A percentile compares a stretch with the other conserved stretches of the same genome.
phyloP scores from a whole-genome alignment of 768 basidiomycete genomes.

The Russula virescens region DNA sequence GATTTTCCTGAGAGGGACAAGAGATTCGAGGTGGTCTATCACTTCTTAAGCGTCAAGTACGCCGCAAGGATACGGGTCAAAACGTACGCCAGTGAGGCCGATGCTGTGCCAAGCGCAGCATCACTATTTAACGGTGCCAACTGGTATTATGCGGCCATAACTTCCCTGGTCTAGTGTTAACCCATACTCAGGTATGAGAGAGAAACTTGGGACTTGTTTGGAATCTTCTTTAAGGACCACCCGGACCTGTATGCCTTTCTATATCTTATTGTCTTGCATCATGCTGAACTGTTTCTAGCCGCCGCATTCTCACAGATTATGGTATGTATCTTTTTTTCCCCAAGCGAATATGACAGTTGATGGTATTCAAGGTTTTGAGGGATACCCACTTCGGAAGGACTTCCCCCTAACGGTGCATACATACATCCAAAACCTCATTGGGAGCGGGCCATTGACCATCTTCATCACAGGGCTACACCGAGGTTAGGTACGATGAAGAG shows the following conservation, averaged over 20 bases:
- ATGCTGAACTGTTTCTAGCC: slow-evolving; percentile 41
- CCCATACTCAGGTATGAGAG: slow-evolving; percentile 73
- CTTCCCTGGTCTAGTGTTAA: slow-evolving; percentile 5
- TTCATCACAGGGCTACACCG: slow-evolving; percentile 82
- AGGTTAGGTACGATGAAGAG: slow-evolving; percentile 97
- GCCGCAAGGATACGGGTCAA: slow-evolving; percentile 91
- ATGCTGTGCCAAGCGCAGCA: slow-evolving; percentile 79
- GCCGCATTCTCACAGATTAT: slow-evolving; percentile 97
- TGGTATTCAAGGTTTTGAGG: slow-evolving; percentile 71
- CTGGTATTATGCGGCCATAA: slow-evolving; percentile 49
- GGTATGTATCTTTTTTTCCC: slow-evolving; percentile 41
- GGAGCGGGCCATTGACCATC: slow-evolving; percentile 1
- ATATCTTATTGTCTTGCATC: not conserved
- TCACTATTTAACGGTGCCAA: slow-evolving; percentile 87
- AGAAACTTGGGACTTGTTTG: slow-evolving; percentile 97
- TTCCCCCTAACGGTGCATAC: slow-evolving; percentile 92
- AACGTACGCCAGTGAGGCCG: slow-evolving; percentile 92
- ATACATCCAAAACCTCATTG: not conserved
- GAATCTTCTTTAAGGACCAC: slow-evolving; percentile 93
- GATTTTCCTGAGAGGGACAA: slow-evolving; percentile 92
- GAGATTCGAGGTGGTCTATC: slow-evolving; percentile 96
- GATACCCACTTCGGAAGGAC: slow-evolving; percentile 95
- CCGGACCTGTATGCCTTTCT: slow-evolving; percentile 77
- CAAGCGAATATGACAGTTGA: slow-evolving; percentile 15
- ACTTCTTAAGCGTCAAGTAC: slow-evolving; percentile 75